Evolutionary conservation across 2,329 filamentous ascomycete genomes (phyloP), one percentile per base, ranked within the genome.

Genomic region (Sporothrix phasma): DNA sequence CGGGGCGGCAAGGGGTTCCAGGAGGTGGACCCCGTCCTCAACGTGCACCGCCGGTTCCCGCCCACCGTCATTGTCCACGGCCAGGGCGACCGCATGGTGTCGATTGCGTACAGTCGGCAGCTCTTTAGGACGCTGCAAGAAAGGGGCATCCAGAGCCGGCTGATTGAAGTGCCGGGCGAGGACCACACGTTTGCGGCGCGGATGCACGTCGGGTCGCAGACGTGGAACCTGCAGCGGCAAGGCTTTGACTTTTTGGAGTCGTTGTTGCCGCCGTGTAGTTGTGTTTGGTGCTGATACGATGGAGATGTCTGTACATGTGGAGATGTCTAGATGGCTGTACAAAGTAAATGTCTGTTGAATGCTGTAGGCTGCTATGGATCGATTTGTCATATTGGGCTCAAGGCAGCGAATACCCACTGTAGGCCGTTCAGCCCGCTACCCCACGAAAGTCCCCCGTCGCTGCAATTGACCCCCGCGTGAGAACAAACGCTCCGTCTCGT

Each of bases 191-290:
- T 51, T 51, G 29, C 29, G 31, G 49, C 49, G 8, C 15, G 37
- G 39, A 45, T 31, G 46, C 19, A 41, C 19, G 19, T 29, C 6
- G 60, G 34, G 3, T 53, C 34, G 8, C 8, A 11, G 19, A 62
- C 60, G 13, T 62, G 60, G 34, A 53, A 62, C 10, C 1, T 43
- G 17, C 60, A 43, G 37, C 45, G 60, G 24, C 31, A 45, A 26
- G 60, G 46, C 3, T 62, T 54, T 43, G 60, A 62, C 37, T 62
- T 53, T 24, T 24, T 45, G 10, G 60, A 54, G 45, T 19, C 19
- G 10, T 10, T 58, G 13, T 13, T 56, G 31, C 46, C 24, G 46
- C 41, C 15, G 41, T n/a, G 41, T 43, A 34, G 31, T 34, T 34
- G 10, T 10, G 31, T 34, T 34, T 10, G 31, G n/a, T n/a, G n/a